phyloP scores from a whole-genome alignment of 202 grass and related monocot species.

The Cymbopogon flexuosus region DNA sequence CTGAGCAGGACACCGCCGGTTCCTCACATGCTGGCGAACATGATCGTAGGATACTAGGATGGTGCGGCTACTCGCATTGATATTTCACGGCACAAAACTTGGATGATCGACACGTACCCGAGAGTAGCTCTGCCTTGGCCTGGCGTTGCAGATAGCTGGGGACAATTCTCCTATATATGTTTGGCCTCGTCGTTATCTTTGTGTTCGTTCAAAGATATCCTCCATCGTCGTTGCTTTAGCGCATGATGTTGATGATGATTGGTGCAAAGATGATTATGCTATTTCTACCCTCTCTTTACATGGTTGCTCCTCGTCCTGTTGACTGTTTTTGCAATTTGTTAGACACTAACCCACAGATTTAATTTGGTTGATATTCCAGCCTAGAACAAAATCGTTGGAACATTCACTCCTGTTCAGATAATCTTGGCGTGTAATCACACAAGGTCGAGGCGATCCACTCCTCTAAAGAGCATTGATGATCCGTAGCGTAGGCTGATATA shows the following conservation, averaged over 20 bases:
- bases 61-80: slow-evolving; percentile 44
- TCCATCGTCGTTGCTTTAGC: not conserved
- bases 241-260: not conserved
- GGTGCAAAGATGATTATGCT: not conserved
- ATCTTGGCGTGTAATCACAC: not conserved
- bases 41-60: slow-evolving; percentile 47
- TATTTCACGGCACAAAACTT: not conserved
- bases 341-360: not conserved
- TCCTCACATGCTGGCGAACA: slow-evolving; percentile 48
- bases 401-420: not conserved
- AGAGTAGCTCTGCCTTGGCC: too few relatives aligned
- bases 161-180: not conserved
- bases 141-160: not conserved
- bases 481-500: too few relatives aligned
- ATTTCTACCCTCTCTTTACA: not conserved
- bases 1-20: slow-evolving; percentile 17
- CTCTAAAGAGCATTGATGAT: too few relatives aligned
- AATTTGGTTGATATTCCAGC: not conserved
- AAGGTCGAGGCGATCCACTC: not conserved
- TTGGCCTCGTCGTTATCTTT: not conserved
- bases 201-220: not conserved
- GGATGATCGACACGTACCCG: too few relatives aligned
- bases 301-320: not conserved
- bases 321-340: not conserved
- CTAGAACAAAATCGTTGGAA: not conserved